These are phyloP conservation scores for Neurospora intermedia DNA, from an alignment of 495 filamentous ascomycete species.

Conservation along the genomic window DNA sequence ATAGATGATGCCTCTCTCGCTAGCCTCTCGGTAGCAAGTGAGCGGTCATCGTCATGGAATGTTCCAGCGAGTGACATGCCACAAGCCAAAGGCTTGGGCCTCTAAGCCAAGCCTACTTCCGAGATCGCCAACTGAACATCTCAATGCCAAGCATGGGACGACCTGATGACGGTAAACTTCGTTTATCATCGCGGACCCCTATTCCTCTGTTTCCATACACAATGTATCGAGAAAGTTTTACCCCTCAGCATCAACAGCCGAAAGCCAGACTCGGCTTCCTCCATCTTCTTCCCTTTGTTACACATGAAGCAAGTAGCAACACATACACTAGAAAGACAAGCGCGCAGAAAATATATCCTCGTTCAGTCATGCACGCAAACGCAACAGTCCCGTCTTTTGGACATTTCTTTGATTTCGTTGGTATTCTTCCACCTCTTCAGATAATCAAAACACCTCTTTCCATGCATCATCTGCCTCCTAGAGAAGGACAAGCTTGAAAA, in stretches of 20 bases:
- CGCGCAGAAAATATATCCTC: background rate
- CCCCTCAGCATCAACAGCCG: background rate
- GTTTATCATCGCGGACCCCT: background rate
- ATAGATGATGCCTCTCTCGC: background rate
- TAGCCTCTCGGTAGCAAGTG: background rate
- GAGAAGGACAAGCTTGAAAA: conserved; percentile 75
- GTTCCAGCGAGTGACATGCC: background rate
- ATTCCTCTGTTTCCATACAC: background rate
- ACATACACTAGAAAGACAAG: background rate
- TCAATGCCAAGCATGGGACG: background rate
- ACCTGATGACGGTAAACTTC: background rate
- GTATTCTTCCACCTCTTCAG: background rate
- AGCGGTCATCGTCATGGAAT: background rate
- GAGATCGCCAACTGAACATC: background rate
- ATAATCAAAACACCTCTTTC: background rate
- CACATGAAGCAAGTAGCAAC: background rate
- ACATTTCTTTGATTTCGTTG: background rate
- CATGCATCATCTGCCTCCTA: conserved; percentile 7
- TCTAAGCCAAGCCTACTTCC: background rate
- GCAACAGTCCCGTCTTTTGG: background rate
- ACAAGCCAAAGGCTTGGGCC: background rate
- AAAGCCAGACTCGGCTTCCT: background rate
- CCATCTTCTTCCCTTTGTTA: background rate
- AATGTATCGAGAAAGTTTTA: background rate
- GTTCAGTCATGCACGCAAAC: background rate